Conservation (phyloP, 2,329 filamentous ascomycete species). For the Aspergillus sp. region DNA sequence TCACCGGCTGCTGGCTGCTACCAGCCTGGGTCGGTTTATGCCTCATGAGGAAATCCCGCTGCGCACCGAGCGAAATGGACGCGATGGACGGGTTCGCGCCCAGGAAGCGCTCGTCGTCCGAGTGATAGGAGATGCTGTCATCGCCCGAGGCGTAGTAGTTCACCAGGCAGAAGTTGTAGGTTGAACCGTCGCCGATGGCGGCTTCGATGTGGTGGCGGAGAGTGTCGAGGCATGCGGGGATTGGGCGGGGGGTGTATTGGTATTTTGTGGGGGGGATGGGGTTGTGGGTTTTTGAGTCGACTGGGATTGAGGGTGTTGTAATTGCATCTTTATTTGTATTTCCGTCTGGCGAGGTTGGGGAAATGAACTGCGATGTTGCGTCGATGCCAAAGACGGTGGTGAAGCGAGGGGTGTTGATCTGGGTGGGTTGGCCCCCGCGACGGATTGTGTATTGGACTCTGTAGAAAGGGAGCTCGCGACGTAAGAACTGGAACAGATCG, state of each 20-base stretch:
- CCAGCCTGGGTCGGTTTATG: conserved; percentile 60
- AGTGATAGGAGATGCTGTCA: conserved; percentile 78
- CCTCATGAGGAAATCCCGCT: conserved; percentile 75
- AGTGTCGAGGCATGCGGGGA: conserved; percentile 67
- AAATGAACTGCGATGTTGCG: conserved; percentile 62
- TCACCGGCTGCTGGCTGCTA: conserved; percentile 39
- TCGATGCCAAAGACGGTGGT: conserved; percentile 63
- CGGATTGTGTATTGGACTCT: conserved; percentile 72
- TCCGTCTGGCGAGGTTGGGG: background rate
- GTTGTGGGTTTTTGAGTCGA: conserved; percentile 46
- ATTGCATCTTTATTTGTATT: too few relatives aligned
- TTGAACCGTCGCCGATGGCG: conserved; percentile 56
- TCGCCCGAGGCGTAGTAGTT: conserved; percentile 79
- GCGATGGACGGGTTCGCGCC: conserved; percentile 70
- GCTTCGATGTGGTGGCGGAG: conserved; percentile 64
- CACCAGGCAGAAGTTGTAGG: conserved; percentile 76
- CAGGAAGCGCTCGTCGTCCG: conserved; percentile 76
- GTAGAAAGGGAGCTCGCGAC: conserved; percentile 72
- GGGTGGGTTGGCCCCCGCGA: conserved; percentile 61
- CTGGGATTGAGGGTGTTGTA: conserved; percentile 16
- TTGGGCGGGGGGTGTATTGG: conserved; percentile 64
- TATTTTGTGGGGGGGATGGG: conserved; percentile 50
- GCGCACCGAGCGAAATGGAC: conserved; percentile 70
- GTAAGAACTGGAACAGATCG: conserved; percentile 68
- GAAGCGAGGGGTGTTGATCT: conserved; percentile 63